Evolutionary conservation across 2,329 filamentous ascomycete genomes (phyloP).

Genomic region (Xylaria sp.): DNA sequence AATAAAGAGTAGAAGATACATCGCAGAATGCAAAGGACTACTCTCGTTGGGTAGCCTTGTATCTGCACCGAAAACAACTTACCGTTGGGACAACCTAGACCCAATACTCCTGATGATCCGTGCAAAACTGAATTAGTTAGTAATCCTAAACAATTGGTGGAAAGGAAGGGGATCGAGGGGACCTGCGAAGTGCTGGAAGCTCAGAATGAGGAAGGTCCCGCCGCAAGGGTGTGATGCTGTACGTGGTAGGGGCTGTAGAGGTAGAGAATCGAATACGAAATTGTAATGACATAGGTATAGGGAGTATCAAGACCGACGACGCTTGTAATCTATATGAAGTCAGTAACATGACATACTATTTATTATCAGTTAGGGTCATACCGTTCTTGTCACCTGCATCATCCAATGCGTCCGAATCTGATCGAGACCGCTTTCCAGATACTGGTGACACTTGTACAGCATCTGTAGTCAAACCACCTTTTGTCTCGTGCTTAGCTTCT

Average conservation of each 20-base stretch:
- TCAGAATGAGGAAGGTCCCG: conserved; percentile 43
- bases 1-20: conserved; percentile 22
- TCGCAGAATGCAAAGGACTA: conserved; percentile 25
- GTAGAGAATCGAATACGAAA: conserved; percentile 23
- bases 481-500: conserved; percentile 40
- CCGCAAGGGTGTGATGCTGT: conserved; percentile 33
- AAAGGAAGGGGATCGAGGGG: conserved; percentile 30
- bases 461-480: conserved; percentile 40
- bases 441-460: conserved; percentile 52
- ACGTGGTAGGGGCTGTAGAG: conserved; percentile 24
- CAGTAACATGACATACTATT: conserved; percentile 42
- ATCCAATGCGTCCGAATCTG: conserved; percentile 45
- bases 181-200: conserved; percentile 37
- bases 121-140: conserved; percentile 44
- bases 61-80: conserved; percentile 39
- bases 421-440: conserved; percentile 47
- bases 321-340: conserved; percentile 60
- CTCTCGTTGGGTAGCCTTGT: conserved; percentile 8
- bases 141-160: conserved; percentile 35
- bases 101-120: conserved; percentile 18
- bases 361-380: conserved; percentile 37
- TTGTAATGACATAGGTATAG: conserved; percentile 33
- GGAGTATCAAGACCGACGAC: conserved; percentile 59
- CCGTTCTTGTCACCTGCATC: conserved; percentile 47
- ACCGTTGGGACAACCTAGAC: conserved; percentile 38